phyloP scores from a whole-genome alignment of 2,329 filamentous ascomycete species.

The Xylaria digitata region DNA sequence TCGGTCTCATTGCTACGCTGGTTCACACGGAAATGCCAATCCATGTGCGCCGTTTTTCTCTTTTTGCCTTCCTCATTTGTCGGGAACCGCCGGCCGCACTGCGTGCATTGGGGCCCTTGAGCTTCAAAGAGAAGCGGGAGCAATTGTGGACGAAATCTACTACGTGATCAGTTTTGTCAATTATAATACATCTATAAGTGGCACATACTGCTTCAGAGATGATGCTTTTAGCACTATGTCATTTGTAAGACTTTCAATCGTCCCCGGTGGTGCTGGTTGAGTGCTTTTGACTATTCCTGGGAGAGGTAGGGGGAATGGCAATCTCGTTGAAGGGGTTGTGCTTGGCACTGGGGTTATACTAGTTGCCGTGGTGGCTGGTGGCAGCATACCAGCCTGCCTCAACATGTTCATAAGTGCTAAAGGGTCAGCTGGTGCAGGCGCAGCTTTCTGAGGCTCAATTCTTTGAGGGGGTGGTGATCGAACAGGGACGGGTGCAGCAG shows the following conservation, averaged over 20 bases:
- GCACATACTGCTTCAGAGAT: conserved; percentile 77
- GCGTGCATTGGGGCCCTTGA: conserved; percentile 86
- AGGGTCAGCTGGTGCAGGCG: conserved; percentile 58
- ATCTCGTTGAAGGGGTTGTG: conserved; percentile 50
- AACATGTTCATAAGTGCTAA: conserved; percentile 74
- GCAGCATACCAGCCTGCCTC: conserved; percentile 74
- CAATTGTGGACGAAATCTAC: conserved; percentile 78
- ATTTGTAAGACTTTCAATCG: conserved; percentile 53
- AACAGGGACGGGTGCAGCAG: conserved; percentile 55
- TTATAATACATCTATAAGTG: conserved; percentile 23
- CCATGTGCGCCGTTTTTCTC: conserved; percentile 91
- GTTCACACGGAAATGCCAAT: conserved; percentile 98
- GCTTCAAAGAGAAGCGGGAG: conserved; percentile 81
- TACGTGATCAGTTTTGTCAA: conserved; percentile 38
- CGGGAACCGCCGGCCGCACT: conserved; percentile 89
- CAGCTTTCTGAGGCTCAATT: conserved; percentile 54
- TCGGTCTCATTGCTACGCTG: conserved; percentile 87
- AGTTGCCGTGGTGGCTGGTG: conserved; percentile 51
- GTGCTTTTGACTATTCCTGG: conserved; percentile 47
- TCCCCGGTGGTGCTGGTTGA: conserved; percentile 48
- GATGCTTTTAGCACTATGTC: conserved; percentile 71
- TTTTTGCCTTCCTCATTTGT: conserved; percentile 80
- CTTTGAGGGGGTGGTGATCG: conserved; percentile 62
- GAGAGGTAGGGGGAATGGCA: conserved; percentile 53
- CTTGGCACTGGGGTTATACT: conserved; percentile 52